phyloP scores from a whole-genome alignment of 805 yeast species.

The Nakazawaea siamensis region DNA sequence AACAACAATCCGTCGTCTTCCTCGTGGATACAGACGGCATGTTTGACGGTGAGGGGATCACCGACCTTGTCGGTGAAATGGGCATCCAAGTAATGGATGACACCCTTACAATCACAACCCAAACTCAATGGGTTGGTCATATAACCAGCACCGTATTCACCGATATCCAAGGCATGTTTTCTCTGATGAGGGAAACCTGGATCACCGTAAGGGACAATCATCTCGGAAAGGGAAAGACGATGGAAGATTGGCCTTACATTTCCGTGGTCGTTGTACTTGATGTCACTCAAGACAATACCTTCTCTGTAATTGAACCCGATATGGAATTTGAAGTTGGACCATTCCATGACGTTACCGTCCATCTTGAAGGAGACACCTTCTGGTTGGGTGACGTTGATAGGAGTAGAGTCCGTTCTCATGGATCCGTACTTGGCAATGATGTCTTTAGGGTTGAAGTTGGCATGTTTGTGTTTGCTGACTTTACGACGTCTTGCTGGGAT shows the following conservation, averaged over 20 bases:
- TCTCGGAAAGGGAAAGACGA: conserved; percentile 69
- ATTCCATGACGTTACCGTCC: conserved; percentile 60
- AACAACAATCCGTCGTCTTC: conserved; percentile 75
- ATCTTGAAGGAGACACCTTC: conserved; percentile 74
- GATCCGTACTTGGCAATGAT: conserved; percentile 54
- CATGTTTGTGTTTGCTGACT: conserved; percentile 57
- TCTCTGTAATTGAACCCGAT: conserved; percentile 82
- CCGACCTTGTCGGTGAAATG: conserved; percentile 62
- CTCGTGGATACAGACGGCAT: conserved; percentile 80
- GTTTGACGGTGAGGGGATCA: conserved; percentile 60
- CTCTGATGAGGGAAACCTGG: conserved; percentile 79
- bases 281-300: conserved; percentile 72
- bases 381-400: conserved; percentile 69
- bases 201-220: conserved; percentile 80
- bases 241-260: conserved; percentile 67
- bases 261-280: conserved; percentile 70
- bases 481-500: conserved; percentile 70
- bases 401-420: conserved; percentile 55
- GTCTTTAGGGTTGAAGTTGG: conserved; percentile 64
- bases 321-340: conserved; percentile 76
- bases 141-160: conserved; percentile 84
- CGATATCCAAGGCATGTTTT: conserved; percentile 81
- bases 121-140: conserved; percentile 72
- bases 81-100: conserved; percentile 77
- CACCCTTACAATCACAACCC: conserved; percentile 85